Evolutionary conservation across 2,329 filamentous ascomycete species (phyloP).

Genomic region (Capronia americana): DNA sequence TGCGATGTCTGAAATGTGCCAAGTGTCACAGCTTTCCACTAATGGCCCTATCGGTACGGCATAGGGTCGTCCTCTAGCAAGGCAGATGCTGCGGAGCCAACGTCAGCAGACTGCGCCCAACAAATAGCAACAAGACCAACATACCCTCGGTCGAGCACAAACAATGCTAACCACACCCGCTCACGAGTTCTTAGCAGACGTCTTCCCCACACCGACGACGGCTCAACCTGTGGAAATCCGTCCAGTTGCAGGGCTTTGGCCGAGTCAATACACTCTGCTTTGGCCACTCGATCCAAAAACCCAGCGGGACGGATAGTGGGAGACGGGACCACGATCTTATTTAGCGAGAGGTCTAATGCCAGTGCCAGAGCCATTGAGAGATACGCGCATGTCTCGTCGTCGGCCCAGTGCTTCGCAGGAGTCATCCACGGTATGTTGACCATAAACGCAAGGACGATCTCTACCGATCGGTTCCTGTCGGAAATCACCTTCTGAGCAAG

Average conservation of each 20-base stretch:
- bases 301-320: slow-evolving; percentile 53
- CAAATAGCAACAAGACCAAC: not conserved
- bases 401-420: slow-evolving; percentile 69
- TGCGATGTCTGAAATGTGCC: slow-evolving; percentile 69
- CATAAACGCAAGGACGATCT: slow-evolving; percentile 77
- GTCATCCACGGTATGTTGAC: slow-evolving; percentile 79
- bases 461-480: slow-evolving; percentile 70
- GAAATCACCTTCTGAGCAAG: slow-evolving; percentile 68
- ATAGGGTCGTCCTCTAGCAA: slow-evolving; percentile 72
- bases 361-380: slow-evolving; percentile 73
- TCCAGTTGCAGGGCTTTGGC: slow-evolving; percentile 70
- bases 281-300: slow-evolving; percentile 59
- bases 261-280: slow-evolving; percentile 73
- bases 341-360: slow-evolving; percentile 71
- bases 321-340: slow-evolving; percentile 70
- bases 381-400: slow-evolving; percentile 75
- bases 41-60: slow-evolving; percentile 71
- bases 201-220: slow-evolving; percentile 64
- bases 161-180: slow-evolving; percentile 73
- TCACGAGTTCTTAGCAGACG: slow-evolving; percentile 69
- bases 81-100: slow-evolving; percentile 57
- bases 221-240: slow-evolving; percentile 69
- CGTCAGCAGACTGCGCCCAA: not conserved
- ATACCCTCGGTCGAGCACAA: slow-evolving; percentile 71
- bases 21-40: slow-evolving; percentile 71